Percentiles rank a stretch among this genome's conserved stretches.
Conservation (phyloP, 768 basidiomycete genomes). For the Coprinopsis sp. region DNA sequence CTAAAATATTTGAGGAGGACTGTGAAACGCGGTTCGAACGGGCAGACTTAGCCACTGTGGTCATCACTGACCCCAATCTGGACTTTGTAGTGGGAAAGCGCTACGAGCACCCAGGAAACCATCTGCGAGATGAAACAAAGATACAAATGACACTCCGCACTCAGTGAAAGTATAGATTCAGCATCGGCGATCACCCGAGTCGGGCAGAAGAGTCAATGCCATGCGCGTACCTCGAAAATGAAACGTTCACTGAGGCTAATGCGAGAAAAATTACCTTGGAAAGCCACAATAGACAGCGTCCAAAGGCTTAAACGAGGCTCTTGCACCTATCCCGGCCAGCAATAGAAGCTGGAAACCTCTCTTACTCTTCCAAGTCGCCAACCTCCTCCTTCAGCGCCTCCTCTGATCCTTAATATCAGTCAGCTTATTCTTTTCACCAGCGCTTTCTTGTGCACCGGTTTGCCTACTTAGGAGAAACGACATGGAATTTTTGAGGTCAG, state of each 20-base stretch:
- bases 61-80: too few relatives aligned
- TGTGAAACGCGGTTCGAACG: too few relatives aligned
- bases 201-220: too few relatives aligned
- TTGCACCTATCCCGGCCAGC: conserved; percentile 98
- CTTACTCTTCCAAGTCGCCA: conserved; percentile 80
- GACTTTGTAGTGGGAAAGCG: too few relatives aligned
- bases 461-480: conserved; percentile 84
- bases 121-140: too few relatives aligned
- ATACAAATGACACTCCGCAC: too few relatives aligned
- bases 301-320: conserved; percentile 81
- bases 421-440: conserved; percentile 88
- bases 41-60: too few relatives aligned
- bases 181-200: too few relatives aligned
- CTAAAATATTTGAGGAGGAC: too few relatives aligned
- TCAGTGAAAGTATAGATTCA: too few relatives aligned
- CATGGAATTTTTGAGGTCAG: conserved; percentile 81
- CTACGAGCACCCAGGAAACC: too few relatives aligned
- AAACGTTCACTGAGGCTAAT: conserved; percentile 5
- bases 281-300: conserved; percentile 92
- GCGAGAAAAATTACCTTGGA: conserved; percentile 55
- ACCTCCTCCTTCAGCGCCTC: conserved; percentile 84
- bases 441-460: conserved; percentile 63
- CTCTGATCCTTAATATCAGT: conserved; percentile 87
- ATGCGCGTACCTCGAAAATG: too few relatives aligned
- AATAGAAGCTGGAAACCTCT: conserved; percentile 77